These are phyloP conservation scores for Conticribra weissflogii DNA, from an alignment of 108 stramenopile species.

Conservation along the genomic window DNA sequence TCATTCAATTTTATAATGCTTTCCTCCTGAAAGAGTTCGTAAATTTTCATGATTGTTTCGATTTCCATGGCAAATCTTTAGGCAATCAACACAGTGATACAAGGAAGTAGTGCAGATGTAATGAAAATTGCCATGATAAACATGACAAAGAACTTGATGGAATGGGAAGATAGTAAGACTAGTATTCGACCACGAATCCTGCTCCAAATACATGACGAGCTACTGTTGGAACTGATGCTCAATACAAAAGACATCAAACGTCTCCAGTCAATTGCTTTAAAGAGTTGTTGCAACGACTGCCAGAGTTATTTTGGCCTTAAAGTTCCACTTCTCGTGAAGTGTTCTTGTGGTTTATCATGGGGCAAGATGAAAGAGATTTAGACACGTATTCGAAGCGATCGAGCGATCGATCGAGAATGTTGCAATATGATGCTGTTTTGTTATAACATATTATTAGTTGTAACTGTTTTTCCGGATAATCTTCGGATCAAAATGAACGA, in stretches of 20 bases:
- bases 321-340: conserved; percentile 31
- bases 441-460: too few relatives aligned
- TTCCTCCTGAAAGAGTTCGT: background rate
- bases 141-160: conserved; percentile 25
- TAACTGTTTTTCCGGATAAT: too few relatives aligned
- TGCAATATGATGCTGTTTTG: too few relatives aligned
- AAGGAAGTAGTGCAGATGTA: conserved; percentile 65
- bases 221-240: conserved; percentile 46
- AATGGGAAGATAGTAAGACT: conserved; percentile 33
- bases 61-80: too few relatives aligned
- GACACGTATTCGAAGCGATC: too few relatives aligned
- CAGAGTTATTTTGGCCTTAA: conserved; percentile 31
- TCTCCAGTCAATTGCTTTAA: conserved; percentile 32
- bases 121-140: conserved; percentile 71
- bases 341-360: conserved; percentile 18
- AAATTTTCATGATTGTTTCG: background rate
- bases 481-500: too few relatives aligned
- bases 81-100: conserved; percentile 70
- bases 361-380: background rate
- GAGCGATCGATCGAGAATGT: too few relatives aligned
- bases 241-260: conserved; percentile 33
- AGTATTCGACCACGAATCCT: background rate
- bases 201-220: conserved; percentile 69
- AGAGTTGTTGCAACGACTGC: conserved; percentile 49
- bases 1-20: background rate